Evolutionary conservation across 495 filamentous ascomycete genomes (phyloP), one percentile per base, ranked within the genome.

Genomic region (Penicillium pulvis): DNA sequence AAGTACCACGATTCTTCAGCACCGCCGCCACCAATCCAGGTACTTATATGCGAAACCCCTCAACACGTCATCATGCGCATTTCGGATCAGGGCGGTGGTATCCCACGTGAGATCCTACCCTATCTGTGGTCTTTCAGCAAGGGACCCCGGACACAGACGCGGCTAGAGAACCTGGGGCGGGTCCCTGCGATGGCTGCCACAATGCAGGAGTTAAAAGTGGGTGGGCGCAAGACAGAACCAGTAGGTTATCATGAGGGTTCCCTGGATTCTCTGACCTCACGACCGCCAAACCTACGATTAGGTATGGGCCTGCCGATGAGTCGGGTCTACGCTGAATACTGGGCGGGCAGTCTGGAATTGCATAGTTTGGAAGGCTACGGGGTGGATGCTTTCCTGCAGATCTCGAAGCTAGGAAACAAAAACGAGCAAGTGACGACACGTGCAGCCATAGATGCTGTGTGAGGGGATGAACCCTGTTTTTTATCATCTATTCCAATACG

Each of bases 11-110:
- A 73, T 24, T 67, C 71, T 10, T 47, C 71, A 19, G 56, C 69
- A 4, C 68, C 74, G 0, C 87, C 89, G 7, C 90, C 92, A 1
- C 91, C 93, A 4, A 94, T 99, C 63, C 87, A 96, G 60, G 90
- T 99, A 26, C 87, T 95, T 16, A 88, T 99, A 55, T 98, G 93
- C 75, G 93, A 99, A 74, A 90, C 92, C 4, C 83, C 85, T 3
- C 92, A 98, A 69, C 93, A 99, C 79, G 92, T 98, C 61, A 97
- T 97, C 65, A 90, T 99, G 75, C 85, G 94, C 33, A 89, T 98
- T 28, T 97, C 93, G 0, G 94, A 99, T 71, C 91, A 91, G 72
- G 94, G 95, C 42, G 95, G 94, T 52, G 94, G 94, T 19, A 89
- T 99, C 42, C 89, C 91, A 3, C 81, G 84, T 28, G 90, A 94